These are phyloP conservation scores for Collybia sp. DNA, from an alignment of 768 basidiomycete species.

Conservation along the genomic window DNA sequence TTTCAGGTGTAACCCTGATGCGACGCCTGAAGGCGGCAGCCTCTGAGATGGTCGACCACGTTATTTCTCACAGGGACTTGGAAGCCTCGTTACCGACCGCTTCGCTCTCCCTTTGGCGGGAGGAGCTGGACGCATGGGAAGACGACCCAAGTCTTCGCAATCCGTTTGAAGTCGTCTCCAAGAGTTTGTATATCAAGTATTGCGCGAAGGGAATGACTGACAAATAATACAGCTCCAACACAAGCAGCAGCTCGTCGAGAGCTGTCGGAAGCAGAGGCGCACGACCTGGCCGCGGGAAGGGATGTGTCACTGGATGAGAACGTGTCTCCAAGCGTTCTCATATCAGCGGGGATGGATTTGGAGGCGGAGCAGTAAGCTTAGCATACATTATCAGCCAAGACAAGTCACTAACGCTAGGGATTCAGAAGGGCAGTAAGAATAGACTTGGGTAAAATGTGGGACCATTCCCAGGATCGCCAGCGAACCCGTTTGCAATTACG, in stretches of 20 bases:
- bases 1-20: background rate
- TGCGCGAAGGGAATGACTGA: background rate
- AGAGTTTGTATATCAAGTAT: background rate
- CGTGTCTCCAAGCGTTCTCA: constrained; percentile 9
- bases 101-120: constrained; percentile 1
- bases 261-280: constrained; percentile 7
- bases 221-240: constrained; percentile 5
- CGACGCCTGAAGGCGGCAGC: background rate
- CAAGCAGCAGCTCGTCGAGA: constrained; percentile 3
- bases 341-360: constrained; percentile 12
- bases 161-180: constrained; percentile 4
- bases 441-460: constrained; percentile 2
- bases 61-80: background rate
- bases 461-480: constrained; percentile 10
- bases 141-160: constrained; percentile 5
- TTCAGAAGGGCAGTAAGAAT: background rate
- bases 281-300: background rate
- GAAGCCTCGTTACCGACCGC: background rate
- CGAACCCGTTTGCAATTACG: constrained; percentile 6
- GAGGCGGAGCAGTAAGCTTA: constrained; percentile 14
- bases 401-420: background rate
- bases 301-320: constrained; percentile 6
- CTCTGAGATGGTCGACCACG: background rate
- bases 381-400: too few species aligned
- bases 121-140: constrained; percentile 6